Conservation (phyloP, 495 filamentous ascomycete species). For the Neurospora sublineolata region DNA sequence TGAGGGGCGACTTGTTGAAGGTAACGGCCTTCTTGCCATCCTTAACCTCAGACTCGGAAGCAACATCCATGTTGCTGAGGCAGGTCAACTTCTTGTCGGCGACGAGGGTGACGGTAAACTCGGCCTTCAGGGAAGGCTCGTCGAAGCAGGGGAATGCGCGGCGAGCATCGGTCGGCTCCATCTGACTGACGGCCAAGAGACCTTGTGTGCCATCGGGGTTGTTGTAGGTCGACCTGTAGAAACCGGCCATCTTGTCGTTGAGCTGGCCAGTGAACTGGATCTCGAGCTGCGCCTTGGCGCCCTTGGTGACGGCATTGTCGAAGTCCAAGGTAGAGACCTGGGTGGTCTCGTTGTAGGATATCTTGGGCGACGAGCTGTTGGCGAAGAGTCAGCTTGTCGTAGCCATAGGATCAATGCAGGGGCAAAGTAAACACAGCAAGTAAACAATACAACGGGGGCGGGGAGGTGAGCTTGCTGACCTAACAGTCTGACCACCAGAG, state of each 20-base stretch:
- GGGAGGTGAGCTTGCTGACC: constrained; percentile 16
- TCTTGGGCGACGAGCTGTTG: constrained; percentile 37
- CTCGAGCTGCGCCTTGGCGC: constrained; percentile 50
- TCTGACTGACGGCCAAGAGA: constrained; percentile 66
- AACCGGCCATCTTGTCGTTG: constrained; percentile 74
- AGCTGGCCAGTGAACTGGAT: constrained; percentile 56
- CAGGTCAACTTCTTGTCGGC: constrained; percentile 64
- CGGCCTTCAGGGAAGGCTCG: constrained; percentile 63
- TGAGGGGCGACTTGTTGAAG: constrained; percentile 61
- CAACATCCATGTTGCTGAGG: constrained; percentile 73
- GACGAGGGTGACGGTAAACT: constrained; percentile 62
- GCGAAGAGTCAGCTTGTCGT: constrained; percentile 9
- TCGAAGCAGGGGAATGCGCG: constrained; percentile 71
- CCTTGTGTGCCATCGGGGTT: constrained; percentile 49
- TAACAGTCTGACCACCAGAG: constrained; percentile 36
- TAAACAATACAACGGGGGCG: neutral
- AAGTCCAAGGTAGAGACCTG: constrained; percentile 57
- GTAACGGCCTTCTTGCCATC: constrained; percentile 56
- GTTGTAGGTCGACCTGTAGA: constrained; percentile 70
- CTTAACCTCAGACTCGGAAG: constrained; percentile 47
- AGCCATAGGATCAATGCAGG: neutral
- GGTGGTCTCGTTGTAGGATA: constrained; percentile 49
- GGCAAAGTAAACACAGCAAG: neutral
- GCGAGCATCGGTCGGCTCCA: constrained; percentile 69
- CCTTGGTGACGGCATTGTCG: constrained; percentile 45